Base-by-base conservation (phyloP, 305 asterid species). In the Fraxinus albicans region DNA sequence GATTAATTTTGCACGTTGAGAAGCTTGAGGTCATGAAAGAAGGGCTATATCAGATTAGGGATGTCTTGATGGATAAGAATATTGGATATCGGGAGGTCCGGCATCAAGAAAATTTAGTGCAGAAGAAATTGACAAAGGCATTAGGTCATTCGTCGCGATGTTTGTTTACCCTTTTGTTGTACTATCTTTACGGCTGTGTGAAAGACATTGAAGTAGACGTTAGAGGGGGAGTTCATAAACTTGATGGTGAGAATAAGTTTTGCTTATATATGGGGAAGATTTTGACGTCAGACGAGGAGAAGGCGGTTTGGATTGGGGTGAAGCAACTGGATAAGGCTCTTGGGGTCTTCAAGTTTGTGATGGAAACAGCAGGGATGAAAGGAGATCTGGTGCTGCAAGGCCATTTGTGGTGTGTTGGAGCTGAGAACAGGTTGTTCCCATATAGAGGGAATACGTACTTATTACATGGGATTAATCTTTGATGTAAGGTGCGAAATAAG, bases 11-110 rank as follows among this genome's bases (percentile, higher is more conserved):
- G 27, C 92, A 89, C 47, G 90, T 89, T 74, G 79, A 87, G 17
- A 96, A 96, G 91, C 92, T 93, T 40, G 97, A 91, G 85, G 86
- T 77, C 15, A 94, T 93, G 98, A 96, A 92, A 88, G 98, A 93
- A 86, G 98, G 97, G 35, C 87, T 94, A 9, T 89, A 91, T 80
- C 99, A 94, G 89, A 91, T 96, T 40, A 76, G 90, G 83, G 97
- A 93, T 50, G 88, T 92, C 60, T 81, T 86, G 89, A 84, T 93
- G 50, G 98, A 94, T 72, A 94, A 89, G 86, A 91, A 79, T 77
- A 91, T 90, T 4, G 99, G 98, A 27, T 93, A 91, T 75, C 91
- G 85, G 84, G 98, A 94, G 91, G 88, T 79, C 8, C 84, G 95
- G 34, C 73, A 88, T 83, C 97, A 93, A 47, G 98, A 96, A 83